Conservation (phyloP, 2,329 filamentous ascomycete species). For the Trichocomaceae sp. region DNA sequence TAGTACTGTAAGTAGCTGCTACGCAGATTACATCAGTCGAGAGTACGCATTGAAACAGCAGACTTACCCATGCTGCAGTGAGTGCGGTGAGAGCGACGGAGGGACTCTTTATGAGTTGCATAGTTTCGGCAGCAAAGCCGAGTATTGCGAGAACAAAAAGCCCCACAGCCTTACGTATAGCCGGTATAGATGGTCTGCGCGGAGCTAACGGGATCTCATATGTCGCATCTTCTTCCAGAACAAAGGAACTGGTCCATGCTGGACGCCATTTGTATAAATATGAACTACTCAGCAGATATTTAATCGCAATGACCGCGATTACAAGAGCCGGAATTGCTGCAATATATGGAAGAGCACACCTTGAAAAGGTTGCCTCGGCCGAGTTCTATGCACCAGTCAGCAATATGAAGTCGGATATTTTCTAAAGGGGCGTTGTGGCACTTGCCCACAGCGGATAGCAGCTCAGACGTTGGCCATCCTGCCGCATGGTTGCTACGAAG, state of each 20-base stretch:
- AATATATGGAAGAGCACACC: constrained; percentile 30
- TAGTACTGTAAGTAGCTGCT: constrained; percentile 21
- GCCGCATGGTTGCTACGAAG: background rate
- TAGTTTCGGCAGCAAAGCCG: constrained; percentile 30
- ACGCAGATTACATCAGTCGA: background rate
- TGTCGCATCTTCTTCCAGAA: constrained; percentile 36
- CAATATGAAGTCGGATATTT: background rate
- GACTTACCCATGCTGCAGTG: constrained; percentile 34
- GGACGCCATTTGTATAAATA: constrained; percentile 30
- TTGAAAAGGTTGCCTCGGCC: constrained; percentile 28
- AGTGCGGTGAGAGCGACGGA: constrained; percentile 16
- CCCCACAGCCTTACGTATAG: constrained; percentile 28
- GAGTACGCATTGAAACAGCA: background rate
- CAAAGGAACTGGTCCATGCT: constrained; percentile 48
- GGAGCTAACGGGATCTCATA: constrained; percentile 28
- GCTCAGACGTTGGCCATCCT: background rate
- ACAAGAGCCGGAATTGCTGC: constrained; percentile 25
- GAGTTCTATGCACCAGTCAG: constrained; percentile 27
- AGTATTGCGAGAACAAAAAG: constrained; percentile 35
- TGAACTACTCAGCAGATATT: constrained; percentile 23
- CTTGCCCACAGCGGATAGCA: constrained; percentile 16
- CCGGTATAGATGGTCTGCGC: constrained; percentile 21
- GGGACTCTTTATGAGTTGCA: constrained; percentile 17
- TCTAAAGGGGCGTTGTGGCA: background rate
- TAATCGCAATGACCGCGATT: constrained; percentile 21